Conservation (phyloP, 2,329 filamentous ascomycete genomes). For the Xylariales sp. region DNA sequence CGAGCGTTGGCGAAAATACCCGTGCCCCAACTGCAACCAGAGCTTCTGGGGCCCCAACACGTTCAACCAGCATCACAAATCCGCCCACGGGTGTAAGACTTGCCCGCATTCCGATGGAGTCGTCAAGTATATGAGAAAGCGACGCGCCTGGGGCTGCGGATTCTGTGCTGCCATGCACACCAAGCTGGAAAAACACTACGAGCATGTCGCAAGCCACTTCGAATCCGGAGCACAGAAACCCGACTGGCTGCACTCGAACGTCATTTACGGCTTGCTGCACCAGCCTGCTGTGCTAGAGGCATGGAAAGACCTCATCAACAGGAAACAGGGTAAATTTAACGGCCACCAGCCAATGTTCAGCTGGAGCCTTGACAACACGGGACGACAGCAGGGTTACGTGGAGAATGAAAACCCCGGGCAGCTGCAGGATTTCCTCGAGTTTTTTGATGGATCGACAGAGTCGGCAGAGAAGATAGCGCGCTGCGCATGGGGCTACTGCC, state of each 20-base stretch:
- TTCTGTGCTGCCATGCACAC: constrained; percentile 62
- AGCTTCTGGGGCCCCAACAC: constrained; percentile 66
- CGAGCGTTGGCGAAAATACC: constrained; percentile 64
- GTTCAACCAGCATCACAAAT: constrained; percentile 65
- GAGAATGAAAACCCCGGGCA: constrained; percentile 61
- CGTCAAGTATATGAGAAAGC: constrained; percentile 58
- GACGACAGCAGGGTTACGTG: constrained; percentile 51
- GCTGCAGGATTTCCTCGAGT: constrained; percentile 61
- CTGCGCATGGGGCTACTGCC: constrained; percentile 42
- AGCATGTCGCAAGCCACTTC: constrained; percentile 65
- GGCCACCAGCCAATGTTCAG: constrained; percentile 53
- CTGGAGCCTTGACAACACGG: constrained; percentile 55
- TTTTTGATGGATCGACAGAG: constrained; percentile 54
- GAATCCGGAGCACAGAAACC: constrained; percentile 57
- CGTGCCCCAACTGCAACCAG: constrained; percentile 64
- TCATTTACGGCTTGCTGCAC: constrained; percentile 64
- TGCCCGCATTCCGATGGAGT: constrained; percentile 63
- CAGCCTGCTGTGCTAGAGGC: constrained; percentile 57
- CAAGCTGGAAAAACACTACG: constrained; percentile 62
- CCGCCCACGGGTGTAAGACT: constrained; percentile 59
- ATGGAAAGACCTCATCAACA: constrained; percentile 54
- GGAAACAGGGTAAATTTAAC: constrained; percentile 36
- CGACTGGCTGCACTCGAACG: constrained; percentile 66
- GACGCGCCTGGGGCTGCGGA: constrained; percentile 65
- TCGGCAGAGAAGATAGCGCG: constrained; percentile 54